phyloP scores from a whole-genome alignment of 2,329 filamentous ascomycete genomes.

The Helotiales sp. region DNA sequence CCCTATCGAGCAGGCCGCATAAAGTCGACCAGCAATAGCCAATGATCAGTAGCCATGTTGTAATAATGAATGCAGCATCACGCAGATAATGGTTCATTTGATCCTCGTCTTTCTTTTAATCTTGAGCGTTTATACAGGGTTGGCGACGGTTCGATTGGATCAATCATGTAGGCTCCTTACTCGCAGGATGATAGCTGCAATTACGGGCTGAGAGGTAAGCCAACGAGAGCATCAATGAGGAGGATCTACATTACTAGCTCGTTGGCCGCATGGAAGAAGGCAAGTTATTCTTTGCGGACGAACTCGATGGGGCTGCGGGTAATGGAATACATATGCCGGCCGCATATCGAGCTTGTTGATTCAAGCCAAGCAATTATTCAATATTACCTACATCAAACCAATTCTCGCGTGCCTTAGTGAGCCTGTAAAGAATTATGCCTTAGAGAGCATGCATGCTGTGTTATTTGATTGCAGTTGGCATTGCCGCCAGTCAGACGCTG shows the following conservation, averaged over 20 bases:
- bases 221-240: not conserved
- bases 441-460: not conserved
- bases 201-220: not conserved
- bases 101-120: not conserved
- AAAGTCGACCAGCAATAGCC: not conserved
- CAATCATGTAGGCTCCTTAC: not conserved
- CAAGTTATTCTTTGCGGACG: not conserved
- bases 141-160: not conserved
- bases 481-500: not conserved
- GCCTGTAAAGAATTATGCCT: not conserved
- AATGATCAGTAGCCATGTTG: not conserved
- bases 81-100: not conserved
- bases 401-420: not conserved
- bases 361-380: slow-evolving; percentile 6
- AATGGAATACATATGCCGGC: not conserved
- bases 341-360: not conserved
- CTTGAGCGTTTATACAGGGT: not conserved
- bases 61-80: not conserved
- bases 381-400: not conserved
- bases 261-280: not conserved
- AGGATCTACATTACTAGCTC: not conserved
- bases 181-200: not conserved
- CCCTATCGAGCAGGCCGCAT: too few relatives aligned
- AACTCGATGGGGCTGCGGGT: not conserved
- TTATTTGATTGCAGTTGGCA: not conserved